Evolutionary conservation across 176 grass and related monocot species (phyloP), one percentile per base, ranked within the genome.

Genomic region (Triticum monococcum): DNA sequence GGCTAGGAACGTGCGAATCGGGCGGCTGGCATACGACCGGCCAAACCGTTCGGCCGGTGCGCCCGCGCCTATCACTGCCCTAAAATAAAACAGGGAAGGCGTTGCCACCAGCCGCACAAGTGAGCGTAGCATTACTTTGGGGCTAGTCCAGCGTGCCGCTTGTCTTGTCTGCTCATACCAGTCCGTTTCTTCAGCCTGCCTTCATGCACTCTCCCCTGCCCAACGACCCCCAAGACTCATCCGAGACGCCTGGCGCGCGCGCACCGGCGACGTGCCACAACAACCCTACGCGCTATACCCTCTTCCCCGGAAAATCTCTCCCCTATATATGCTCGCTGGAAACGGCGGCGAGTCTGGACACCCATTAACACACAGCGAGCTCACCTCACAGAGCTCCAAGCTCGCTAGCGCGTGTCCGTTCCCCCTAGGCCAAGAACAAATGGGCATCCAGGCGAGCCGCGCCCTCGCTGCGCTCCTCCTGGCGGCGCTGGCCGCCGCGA

Each of bases 171-270:
- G 48, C 4, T 6, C n/a, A 14, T 24, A 41, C 12, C 26, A n/a
- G 25, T 52, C 43, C 24, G 8, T 76, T 32, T 54, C 16, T 76
- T 10, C 46, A 54, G 73, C 13, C 26, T 24, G 73, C 13, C 26
- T 24, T 64, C 89, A 90, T 68, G 84, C 80, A 0, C 18, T 79
- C 14, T 65, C 18, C 57, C 80, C 24, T 73, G 18, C 65, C 84
- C 84, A 90, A 87, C 89, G 25, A 77, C 74, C 26, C 26, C 73
- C 13, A 12, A 11, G 16, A 22, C 4, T 56, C 74, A 77, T 77
- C 74, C 46, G 31, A 56, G 46, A 56, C 16, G 46, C 25, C 7
- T 48, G 72, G 26, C 23, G 45, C 45, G 45, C 73, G 23, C 76
- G 33, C 87, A 41, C 40, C 25, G 25, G 9, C 37, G 14, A 32